A percentile compares a stretch with the other conserved stretches of the same genome.
These are phyloP conservation scores for Salvia hispanica DNA, from an alignment of 257 asterid species.

Conservation along the genomic window DNA sequence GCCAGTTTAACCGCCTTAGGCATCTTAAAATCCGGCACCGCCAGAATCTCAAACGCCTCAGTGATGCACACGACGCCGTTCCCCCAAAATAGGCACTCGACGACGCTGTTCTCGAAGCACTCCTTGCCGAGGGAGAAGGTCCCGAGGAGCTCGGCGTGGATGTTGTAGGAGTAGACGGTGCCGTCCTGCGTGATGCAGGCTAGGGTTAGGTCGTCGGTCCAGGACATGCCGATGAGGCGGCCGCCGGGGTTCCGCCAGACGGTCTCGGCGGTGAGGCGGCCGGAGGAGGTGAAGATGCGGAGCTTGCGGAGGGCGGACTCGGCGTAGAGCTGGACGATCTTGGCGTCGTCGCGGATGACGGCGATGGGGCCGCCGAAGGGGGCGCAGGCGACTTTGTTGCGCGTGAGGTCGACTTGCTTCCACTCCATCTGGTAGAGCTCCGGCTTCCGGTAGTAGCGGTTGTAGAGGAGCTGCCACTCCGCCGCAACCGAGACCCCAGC, in stretches of 20 bases:
- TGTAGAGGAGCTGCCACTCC: constrained; percentile 93
- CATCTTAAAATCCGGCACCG: constrained; percentile 70
- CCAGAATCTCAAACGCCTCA: constrained; percentile 77
- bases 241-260: constrained; percentile 95
- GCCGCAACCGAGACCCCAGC: constrained; percentile 94
- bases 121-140: constrained; percentile 69
- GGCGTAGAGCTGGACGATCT: constrained; percentile 88
- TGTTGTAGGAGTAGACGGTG: constrained; percentile 70
- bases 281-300: constrained; percentile 88
- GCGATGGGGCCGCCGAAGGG: constrained; percentile 97
- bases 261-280: constrained; percentile 68
- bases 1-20: constrained; percentile 70
- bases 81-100: constrained; percentile 90
- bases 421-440: constrained; percentile 92
- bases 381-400: constrained; percentile 91
- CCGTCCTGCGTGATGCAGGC: constrained; percentile 90
- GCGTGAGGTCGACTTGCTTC: constrained; percentile 91
- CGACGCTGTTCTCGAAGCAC: constrained; percentile 69
- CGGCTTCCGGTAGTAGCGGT: constrained; percentile 91
- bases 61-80: constrained; percentile 84
- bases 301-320: constrained; percentile 94
- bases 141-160: constrained; percentile 63
- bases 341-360: constrained; percentile 90
- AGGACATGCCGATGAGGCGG: constrained; percentile 74
- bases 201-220: constrained; percentile 83